Conservation (phyloP, 192 early-diverging fungal species). For the Podila clonocystis region DNA sequence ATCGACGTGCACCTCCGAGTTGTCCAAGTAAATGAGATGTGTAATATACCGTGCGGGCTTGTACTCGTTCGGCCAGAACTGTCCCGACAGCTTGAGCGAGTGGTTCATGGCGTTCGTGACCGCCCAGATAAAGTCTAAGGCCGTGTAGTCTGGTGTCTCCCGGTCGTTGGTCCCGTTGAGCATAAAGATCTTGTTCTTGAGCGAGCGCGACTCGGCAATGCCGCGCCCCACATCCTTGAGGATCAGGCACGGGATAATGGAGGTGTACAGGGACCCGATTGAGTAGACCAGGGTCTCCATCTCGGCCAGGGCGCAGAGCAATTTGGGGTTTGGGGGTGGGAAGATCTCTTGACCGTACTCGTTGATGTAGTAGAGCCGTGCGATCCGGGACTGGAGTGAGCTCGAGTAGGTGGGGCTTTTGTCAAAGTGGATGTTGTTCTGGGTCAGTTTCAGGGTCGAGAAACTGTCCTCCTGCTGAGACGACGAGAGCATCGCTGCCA, state of each 20-base stretch:
- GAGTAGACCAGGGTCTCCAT: conserved; percentile 73
- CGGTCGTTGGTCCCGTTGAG: conserved; percentile 77
- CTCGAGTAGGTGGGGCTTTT: conserved; percentile 23
- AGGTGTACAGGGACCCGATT: conserved; percentile 81
- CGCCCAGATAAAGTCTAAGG: conserved; percentile 75
- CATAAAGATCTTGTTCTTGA: conserved; percentile 72
- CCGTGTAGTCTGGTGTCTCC: conserved; percentile 75
- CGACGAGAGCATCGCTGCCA: conserved; percentile 24
- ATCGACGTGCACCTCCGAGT: conserved; percentile 61
- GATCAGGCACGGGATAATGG: conserved; percentile 76
- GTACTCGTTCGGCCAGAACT: conserved; percentile 46
- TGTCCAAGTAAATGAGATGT: conserved; percentile 61
- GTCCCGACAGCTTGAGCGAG: conserved; percentile 41
- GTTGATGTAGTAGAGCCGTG: conserved; percentile 77
- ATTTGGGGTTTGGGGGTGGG: conserved; percentile 69
- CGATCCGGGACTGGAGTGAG: conserved; percentile 57
- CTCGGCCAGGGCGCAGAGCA: conserved; percentile 55
- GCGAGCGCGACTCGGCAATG: conserved; percentile 60
- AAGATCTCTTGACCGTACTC: conserved; percentile 76
- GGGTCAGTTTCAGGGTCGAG: conserved; percentile 30
- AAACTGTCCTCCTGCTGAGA: conserved; percentile 42
- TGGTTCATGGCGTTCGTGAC: conserved; percentile 74
- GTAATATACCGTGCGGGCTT: conserved; percentile 56
- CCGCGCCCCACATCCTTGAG: conserved; percentile 72
- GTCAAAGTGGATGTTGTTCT: conserved; percentile 50